Conservation (phyloP, 2,329 filamentous ascomycete genomes). For the Colletotrichum destructivum region DNA sequence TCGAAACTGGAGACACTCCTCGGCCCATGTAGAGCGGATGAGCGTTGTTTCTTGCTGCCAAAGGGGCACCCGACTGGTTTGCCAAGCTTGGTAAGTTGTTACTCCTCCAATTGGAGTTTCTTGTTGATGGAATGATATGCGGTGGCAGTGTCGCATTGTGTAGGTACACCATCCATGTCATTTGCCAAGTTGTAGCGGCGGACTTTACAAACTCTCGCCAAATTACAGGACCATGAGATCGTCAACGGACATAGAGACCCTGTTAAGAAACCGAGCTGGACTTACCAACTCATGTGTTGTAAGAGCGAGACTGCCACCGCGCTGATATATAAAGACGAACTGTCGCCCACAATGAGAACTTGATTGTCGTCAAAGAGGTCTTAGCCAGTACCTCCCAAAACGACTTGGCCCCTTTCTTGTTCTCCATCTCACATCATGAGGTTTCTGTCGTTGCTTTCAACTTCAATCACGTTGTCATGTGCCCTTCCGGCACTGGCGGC, state of each 20-base stretch:
- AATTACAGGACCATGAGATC: too few relatives aligned
- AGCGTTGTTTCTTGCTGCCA: neutral
- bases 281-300: too few relatives aligned
- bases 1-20: neutral
- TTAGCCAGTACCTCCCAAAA: too few relatives aligned
- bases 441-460: accelerated
- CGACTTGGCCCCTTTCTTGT: neutral
- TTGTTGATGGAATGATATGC: neutral
- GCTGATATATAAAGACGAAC: too few relatives aligned
- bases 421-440: conserved; percentile 15
- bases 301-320: too few relatives aligned
- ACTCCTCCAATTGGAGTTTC: conserved; percentile 16
- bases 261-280: neutral
- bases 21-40: conserved; percentile 6
- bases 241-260: too few relatives aligned
- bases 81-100: conserved; percentile 9
- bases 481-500: conserved; percentile 7
- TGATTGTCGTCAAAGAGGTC: too few relatives aligned
- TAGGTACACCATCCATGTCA: neutral
- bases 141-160: conserved; percentile 1
- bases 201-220: neutral
- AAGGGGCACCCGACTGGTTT: neutral
- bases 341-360: too few relatives aligned
- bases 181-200: neutral
- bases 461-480: neutral